Conservation (phyloP, 371 early-diverging fungal genomes). For the Lichtheimia ornata region DNA sequence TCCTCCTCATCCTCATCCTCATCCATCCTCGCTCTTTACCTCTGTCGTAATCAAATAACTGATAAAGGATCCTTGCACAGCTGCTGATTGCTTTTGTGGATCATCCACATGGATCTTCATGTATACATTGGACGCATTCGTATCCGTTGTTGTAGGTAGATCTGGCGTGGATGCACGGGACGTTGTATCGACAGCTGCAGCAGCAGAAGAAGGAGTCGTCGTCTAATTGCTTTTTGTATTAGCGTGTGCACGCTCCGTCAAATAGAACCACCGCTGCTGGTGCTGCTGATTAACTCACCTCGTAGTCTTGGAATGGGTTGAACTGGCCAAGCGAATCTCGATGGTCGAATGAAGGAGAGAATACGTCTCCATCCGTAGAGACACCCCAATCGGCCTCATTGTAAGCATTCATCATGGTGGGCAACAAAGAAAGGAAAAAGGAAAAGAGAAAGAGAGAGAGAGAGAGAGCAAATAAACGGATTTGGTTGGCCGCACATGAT, state of each 20-base stretch:
- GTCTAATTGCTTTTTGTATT: background rate
- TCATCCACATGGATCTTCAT: conserved; percentile 68
- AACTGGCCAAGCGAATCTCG: conserved; percentile 30
- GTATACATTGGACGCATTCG: background rate
- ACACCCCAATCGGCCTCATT: conserved; percentile 36
- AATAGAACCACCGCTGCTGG: background rate
- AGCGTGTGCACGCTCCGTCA: background rate
- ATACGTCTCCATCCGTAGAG: conserved; percentile 24
- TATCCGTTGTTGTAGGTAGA: conserved; percentile 6
- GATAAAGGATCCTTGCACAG: conserved; percentile 30
- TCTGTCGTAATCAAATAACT: conserved; percentile 31
- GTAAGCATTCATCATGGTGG: conserved; percentile 31
- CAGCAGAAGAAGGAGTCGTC: background rate
- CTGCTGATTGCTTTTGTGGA: conserved; percentile 62
- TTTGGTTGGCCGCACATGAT: background rate
- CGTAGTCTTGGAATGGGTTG: conserved; percentile 9
- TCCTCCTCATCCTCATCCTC: too few species aligned
- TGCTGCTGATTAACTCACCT: conserved; percentile 4
- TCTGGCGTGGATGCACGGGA: background rate
- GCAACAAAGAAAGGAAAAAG: background rate
- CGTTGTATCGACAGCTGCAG: background rate
- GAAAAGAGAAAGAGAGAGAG: background rate
- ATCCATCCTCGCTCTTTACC: conserved; percentile 14
- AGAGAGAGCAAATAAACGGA: background rate
- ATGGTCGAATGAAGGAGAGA: conserved; percentile 20